phyloP scores from a whole-genome alignment of 1,284 basidiomycete genomes.

The Apiotrichum gamsii region DNA sequence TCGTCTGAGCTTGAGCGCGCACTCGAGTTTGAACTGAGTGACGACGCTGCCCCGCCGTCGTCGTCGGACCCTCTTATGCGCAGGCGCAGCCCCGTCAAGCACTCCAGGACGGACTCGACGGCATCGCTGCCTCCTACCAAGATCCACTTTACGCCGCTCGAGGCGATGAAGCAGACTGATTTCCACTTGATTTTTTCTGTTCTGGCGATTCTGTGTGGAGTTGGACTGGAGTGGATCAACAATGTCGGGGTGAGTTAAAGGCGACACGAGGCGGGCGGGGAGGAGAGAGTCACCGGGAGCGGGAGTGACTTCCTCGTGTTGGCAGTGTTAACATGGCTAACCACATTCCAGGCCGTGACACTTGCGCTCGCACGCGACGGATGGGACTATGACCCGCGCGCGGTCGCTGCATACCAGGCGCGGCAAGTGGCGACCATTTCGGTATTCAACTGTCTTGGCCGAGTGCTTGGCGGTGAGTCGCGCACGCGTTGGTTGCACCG shows the following conservation, averaged over 20 bases:
- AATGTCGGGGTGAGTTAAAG: conserved; percentile 66
- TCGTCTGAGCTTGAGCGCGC: conserved; percentile 42
- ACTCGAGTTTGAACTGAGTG: not conserved
- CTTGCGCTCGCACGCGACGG: conserved; percentile 71
- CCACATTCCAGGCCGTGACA: conserved; percentile 59
- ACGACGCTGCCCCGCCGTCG: not conserved
- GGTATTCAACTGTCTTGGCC: conserved; percentile 73
- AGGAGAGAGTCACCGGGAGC: too few relatives aligned
- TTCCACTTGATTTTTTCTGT: conserved; percentile 70
- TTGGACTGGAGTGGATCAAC: conserved; percentile 89
- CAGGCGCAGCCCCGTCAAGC: not conserved
- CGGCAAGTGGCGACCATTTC: conserved; percentile 79
- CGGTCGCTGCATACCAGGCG: conserved; percentile 70
- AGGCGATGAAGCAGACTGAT: conserved; percentile 50
- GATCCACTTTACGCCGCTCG: conserved; percentile 24
- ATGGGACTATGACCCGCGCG: conserved; percentile 57
- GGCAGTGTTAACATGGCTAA: too few relatives aligned
- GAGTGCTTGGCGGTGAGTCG: conserved; percentile 64
- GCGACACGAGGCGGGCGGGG: too few relatives aligned
- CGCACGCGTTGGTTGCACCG: not conserved
- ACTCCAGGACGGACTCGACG: conserved; percentile 18
- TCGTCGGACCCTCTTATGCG: conserved; percentile 1
- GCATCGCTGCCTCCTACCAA: conserved; percentile 22
- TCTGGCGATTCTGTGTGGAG: conserved; percentile 70
- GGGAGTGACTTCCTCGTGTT: too few relatives aligned